Evolutionary conservation across 768 basidiomycete species (phyloP).

Genomic region (Boletus sp.): DNA sequence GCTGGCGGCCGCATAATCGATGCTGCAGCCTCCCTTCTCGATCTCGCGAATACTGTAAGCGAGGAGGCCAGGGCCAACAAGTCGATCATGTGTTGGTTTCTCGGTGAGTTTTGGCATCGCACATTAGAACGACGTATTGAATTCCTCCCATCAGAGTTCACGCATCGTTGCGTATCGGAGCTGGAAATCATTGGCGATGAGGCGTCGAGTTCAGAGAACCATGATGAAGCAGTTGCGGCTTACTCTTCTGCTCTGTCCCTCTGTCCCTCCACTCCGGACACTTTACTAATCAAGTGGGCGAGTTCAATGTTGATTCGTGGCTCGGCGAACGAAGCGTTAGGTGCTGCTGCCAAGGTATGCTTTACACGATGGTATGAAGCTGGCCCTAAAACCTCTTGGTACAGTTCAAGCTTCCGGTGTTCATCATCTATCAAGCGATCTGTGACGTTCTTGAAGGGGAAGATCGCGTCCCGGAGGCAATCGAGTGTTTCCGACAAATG

Average conservation of each 20-base stretch:
- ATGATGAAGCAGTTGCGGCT: background rate
- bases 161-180: background rate
- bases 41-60: no score
- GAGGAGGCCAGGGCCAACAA: no score
- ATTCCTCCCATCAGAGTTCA: background rate
- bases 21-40: no score
- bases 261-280: background rate
- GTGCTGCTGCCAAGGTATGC: background rate
- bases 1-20: no score
- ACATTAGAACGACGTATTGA: background rate
- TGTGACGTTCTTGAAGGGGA: background rate
- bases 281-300: background rate
- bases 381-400: background rate
- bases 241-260: background rate
- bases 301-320: background rate
- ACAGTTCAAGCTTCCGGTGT: constrained; percentile 3
- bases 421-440: background rate
- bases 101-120: background rate
- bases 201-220: background rate
- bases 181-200: background rate
- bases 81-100: background rate
- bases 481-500: background rate
- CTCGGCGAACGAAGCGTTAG: background rate
- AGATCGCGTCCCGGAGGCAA: background rate
- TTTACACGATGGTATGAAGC: no score